Base-by-base conservation (phyloP, 1,139 yeast genomes). In the Nakaseomyces uthaithaninus region DNA sequence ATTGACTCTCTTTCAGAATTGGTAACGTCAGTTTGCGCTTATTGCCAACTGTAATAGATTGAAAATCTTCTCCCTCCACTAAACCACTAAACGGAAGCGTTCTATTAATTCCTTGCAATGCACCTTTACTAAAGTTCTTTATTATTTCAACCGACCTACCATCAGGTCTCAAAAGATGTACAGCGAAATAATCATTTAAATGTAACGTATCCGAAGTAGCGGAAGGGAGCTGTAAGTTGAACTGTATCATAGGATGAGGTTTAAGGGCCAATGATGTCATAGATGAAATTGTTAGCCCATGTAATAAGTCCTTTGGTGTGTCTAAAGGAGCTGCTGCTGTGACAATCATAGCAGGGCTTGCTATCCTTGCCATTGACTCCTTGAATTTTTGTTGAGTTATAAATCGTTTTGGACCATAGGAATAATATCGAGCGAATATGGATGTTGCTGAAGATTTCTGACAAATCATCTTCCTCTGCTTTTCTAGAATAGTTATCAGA, bases 171-270 rank as follows among this genome's bases (percentile, higher is more conserved):
- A 87, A 63, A 23, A 85, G 59, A 60, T 87, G 95, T n/a, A 87
- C 64, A 1, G 93, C 94, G 52, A 85, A 70, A 40, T 61, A 59
- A 30, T 68, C 65, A 42, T 70, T 62, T 8, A 68, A 63, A 52
- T 82, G 87, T 36, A 87, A 63, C 16, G 75, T 68, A 11, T 66
- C 65, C 0, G 93, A 78, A 0, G 95, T 86, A 37, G 79, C 72
- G 5, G 94, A 82, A 0, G 95, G 95, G 20, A 79, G 64, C 61
- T 84, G 94, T 40, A 87, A 66, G 55, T 86, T 87, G 63, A 87
- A 86, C 53, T 83, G 91, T 2, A 87, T 57, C 42, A 84, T 60
- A 1, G 94, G 93, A 11, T 65, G 65, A 0, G 95, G 95, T 40
- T 71, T 68, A 24, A 84, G 72, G 1, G 93, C 77, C 11, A 87